phyloP scores from a whole-genome alignment of 2,329 filamentous ascomycete genomes.

The Penicillium sp. region DNA sequence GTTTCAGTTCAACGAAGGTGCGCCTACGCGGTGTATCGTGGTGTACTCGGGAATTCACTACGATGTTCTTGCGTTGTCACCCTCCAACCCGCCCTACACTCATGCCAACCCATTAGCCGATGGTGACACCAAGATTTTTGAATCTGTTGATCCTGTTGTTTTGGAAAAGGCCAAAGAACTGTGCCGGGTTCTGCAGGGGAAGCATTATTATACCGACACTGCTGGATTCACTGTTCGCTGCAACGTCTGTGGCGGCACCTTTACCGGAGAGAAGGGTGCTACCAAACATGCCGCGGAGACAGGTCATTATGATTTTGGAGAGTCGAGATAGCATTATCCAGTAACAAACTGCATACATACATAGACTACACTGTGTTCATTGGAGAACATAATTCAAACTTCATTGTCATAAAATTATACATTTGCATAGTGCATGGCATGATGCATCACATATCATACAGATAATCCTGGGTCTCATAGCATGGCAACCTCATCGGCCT shows the following conservation, averaged over 20 bases:
- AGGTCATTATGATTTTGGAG: conserved; percentile 50
- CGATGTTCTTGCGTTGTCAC: conserved; percentile 77
- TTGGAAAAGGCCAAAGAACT: conserved; percentile 61
- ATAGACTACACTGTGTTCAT: neutral
- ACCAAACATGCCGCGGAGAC: conserved; percentile 46
- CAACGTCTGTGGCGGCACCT: conserved; percentile 53
- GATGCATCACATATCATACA: conserved; percentile 23
- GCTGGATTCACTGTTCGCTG: conserved; percentile 74
- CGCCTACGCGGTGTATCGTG: conserved; percentile 66
- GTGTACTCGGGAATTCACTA: conserved; percentile 94
- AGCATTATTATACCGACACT: conserved; percentile 86
- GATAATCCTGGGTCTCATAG: conserved; percentile 24
- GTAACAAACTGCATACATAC: neutral
- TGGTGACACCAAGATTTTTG: conserved; percentile 74
- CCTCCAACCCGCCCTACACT: conserved; percentile 55
- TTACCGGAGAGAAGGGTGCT: conserved; percentile 47
- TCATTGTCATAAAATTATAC: conserved; percentile 5
- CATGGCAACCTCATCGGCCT: conserved; percentile 42
- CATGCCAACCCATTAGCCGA: conserved; percentile 62
- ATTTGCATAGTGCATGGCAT: conserved; percentile 13
- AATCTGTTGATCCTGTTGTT: conserved; percentile 53
- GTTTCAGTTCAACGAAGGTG: conserved; percentile 74
- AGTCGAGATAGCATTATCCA: conserved; percentile 34
- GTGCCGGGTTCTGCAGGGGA: conserved; percentile 63
- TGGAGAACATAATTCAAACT: neutral